Percentiles rank a stretch among this genome's conserved stretches.
Conservation (phyloP, 352 stramenopile species). For the Phytophthora sojae region DNA sequence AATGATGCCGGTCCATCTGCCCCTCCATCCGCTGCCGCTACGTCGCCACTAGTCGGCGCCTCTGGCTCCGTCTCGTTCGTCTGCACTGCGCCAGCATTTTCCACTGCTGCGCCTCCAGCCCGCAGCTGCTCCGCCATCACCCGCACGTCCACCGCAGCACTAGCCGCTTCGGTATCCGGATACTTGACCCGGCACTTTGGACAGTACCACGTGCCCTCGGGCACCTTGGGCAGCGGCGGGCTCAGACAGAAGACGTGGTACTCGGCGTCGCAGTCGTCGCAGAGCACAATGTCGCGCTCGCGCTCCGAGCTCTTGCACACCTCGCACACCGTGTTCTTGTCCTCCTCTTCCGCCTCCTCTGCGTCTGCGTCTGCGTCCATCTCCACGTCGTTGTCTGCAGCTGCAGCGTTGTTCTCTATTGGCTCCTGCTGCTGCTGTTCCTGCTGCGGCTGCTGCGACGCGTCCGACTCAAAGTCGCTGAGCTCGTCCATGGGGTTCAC, state of each 20-base stretch:
- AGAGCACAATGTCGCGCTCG: conserved; percentile 57
- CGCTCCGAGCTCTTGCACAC: conserved; percentile 54
- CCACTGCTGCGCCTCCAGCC: neutral
- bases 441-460: conserved; percentile 6
- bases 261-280: conserved; percentile 62
- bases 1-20: conserved; percentile 29
- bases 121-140: conserved; percentile 35
- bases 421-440: conserved; percentile 1
- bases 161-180: neutral
- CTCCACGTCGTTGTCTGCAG: conserved; percentile 30
- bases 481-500: conserved; percentile 74
- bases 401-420: neutral
- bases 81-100: neutral
- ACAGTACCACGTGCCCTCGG: conserved; percentile 67
- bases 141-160: conserved; percentile 1
- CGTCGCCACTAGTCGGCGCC: neutral
- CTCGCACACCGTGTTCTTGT: conserved; percentile 43
- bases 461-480: conserved; percentile 59
- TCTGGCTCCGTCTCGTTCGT: neutral
- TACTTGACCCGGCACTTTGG: conserved; percentile 41
- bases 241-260: conserved; percentile 73
- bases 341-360: neutral
- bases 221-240: conserved; percentile 53
- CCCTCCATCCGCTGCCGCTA: neutral
- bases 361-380: conserved; percentile 30